Evolutionary conservation across 129 eudicot species (phyloP).

Genomic region (Artemisia argyi): DNA sequence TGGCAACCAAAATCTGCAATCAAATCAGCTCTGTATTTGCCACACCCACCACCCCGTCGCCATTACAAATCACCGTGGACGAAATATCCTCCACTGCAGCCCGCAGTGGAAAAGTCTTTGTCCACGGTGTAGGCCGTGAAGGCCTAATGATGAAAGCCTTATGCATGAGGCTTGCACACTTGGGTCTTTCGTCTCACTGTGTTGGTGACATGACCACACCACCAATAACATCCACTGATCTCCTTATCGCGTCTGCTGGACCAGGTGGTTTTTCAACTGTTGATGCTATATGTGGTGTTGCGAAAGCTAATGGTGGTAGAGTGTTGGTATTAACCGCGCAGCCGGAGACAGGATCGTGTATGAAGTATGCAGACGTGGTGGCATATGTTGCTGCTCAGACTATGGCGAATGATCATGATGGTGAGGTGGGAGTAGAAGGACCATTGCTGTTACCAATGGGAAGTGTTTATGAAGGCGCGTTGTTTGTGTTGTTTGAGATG

Average conservation of each 20-base stretch:
- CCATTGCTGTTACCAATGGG: constrained; percentile 89
- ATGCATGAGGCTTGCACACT: constrained; percentile 82
- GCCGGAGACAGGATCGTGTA: constrained; percentile 48
- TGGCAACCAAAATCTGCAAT: constrained; percentile 63
- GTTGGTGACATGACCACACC: constrained; percentile 96
- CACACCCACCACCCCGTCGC: constrained; percentile 40
- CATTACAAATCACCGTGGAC: constrained; percentile 50
- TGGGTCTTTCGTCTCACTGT: constrained; percentile 77
- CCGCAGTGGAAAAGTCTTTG: constrained; percentile 58
- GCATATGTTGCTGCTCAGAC: constrained; percentile 86
- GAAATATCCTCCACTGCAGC: constrained; percentile 50
- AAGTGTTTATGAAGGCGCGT: constrained; percentile 82
- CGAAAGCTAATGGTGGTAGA: constrained; percentile 55
- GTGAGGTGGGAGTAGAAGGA: constrained; percentile 30
- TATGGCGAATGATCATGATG: constrained; percentile 78
- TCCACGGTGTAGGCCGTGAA: constrained; percentile 93
- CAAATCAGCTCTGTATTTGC: constrained; percentile 66
- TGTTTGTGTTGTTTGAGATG: constrained; percentile 98
- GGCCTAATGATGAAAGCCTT: constrained; percentile 86
- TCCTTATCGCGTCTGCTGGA: constrained; percentile 91
- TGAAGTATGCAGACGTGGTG: constrained; percentile 52
- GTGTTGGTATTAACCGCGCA: constrained; percentile 77
- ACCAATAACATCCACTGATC: constrained; percentile 71
- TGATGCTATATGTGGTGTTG: constrained; percentile 74
- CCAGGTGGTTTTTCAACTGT: constrained; percentile 96